These are phyloP conservation scores for Globisporangium spinosum DNA, from an alignment of 352 stramenopile species.

Conservation along the genomic window DNA sequence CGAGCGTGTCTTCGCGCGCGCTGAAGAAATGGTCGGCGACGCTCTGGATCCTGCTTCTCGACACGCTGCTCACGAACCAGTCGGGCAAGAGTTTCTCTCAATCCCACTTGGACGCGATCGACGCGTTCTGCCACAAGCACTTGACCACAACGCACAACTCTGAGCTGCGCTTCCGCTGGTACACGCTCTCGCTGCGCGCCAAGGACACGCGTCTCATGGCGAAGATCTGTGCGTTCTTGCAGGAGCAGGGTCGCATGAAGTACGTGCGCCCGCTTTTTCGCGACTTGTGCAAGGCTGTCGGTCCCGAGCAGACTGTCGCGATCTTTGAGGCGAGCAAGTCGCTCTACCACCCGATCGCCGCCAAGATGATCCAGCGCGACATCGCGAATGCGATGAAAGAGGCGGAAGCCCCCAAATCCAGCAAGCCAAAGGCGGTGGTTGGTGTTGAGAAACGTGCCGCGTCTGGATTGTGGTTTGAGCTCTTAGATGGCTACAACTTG, in stretches of 20 bases:
- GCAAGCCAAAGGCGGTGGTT: background rate
- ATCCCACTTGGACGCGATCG: conserved; percentile 49
- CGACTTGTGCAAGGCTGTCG: conserved; percentile 42
- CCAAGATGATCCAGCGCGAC: conserved; percentile 71
- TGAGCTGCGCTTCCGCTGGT: conserved; percentile 74
- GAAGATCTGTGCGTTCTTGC: conserved; percentile 41
- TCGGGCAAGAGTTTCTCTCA: background rate
- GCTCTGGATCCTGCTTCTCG: conserved; percentile 56
- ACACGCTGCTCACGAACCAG: conserved; percentile 38
- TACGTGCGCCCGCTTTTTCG: conserved; percentile 67
- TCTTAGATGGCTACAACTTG: conserved; percentile 9
- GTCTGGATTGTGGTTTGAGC: background rate
- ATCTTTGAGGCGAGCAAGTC: conserved; percentile 54
- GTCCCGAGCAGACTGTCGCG: conserved; percentile 22
- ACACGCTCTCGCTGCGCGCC: conserved; percentile 52
- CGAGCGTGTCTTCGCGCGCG: background rate
- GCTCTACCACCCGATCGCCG: conserved; percentile 64
- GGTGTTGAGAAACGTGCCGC: background rate
- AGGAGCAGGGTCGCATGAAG: conserved; percentile 77
- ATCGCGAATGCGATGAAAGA: conserved; percentile 21
- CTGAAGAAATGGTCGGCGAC: conserved; percentile 37
- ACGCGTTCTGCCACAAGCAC: conserved; percentile 45
- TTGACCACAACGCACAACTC: conserved; percentile 53
- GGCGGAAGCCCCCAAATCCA: background rate
- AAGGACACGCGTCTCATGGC: conserved; percentile 39